Evolutionary conservation across 495 filamentous ascomycete genomes (phyloP).

Genomic region (Talaromyces ruber): DNA sequence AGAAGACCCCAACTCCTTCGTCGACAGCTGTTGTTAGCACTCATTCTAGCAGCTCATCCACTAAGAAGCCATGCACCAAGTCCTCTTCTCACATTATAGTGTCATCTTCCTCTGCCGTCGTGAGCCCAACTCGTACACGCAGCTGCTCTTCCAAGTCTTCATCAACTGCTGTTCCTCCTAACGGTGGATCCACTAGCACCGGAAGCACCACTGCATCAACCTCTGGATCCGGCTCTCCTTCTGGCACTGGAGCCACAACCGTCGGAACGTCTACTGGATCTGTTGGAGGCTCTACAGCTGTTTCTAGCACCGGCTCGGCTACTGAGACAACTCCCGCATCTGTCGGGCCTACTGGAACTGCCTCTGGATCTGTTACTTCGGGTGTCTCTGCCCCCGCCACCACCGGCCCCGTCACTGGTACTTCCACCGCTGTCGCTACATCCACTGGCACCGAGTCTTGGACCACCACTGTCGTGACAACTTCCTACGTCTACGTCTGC

Average conservation of each 20-base stretch:
- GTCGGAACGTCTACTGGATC: neutral
- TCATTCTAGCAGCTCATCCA: neutral
- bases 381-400: neutral
- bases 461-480: conserved; percentile 30
- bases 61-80: neutral
- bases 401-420: conserved; percentile 2
- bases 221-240: neutral
- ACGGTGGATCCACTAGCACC: neutral
- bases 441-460: conserved; percentile 29
- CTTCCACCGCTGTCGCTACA: conserved; percentile 7
- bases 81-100: neutral
- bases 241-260: neutral
- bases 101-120: neutral
- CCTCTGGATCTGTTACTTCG: neutral
- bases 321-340: neutral
- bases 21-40: neutral
- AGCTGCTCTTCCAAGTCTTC: neutral
- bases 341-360: neutral
- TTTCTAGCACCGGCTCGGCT: neutral
- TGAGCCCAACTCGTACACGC: neutral
- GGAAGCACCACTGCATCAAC: neutral
- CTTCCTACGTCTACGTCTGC: conserved; percentile 35
- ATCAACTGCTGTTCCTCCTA: neutral
- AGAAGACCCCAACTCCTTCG: neutral
- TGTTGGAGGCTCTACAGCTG: neutral